Conservation (phyloP, 495 filamentous ascomycete genomes). For the Penicillium ucsense region DNA sequence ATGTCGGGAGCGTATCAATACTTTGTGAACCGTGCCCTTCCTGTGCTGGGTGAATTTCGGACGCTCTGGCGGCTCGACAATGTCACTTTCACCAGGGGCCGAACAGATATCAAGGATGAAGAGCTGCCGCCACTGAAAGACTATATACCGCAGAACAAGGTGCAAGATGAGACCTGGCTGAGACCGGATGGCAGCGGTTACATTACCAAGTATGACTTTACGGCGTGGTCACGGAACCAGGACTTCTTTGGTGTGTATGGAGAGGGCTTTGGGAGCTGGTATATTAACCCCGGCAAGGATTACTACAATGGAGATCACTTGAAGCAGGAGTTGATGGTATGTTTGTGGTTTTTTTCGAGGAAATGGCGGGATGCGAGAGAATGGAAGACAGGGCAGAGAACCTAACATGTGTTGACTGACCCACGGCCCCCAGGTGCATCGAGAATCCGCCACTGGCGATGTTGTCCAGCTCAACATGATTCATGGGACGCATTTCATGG, state of each 20-base stretch:
- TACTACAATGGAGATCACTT: slow-evolving; percentile 1
- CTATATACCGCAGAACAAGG: background rate
- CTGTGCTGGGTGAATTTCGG: background rate
- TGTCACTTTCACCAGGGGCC: background rate
- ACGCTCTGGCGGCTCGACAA: slow-evolving; percentile 1
- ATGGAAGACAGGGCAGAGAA: no score
- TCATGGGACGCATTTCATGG: slow-evolving; percentile 1
- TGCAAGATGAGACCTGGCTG: slow-evolving; percentile 1
- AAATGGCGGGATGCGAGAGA: background rate
- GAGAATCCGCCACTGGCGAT: slow-evolving; percentile 1
- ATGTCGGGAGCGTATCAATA: slow-evolving; percentile 1
- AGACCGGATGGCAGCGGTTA: slow-evolving; percentile 1
- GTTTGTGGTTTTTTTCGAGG: background rate
- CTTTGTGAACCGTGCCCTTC: slow-evolving; percentile 1
- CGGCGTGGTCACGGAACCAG: background rate
- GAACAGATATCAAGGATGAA: slow-evolving; percentile 2
- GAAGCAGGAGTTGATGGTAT: slow-evolving; percentile 1
- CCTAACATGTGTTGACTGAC: background rate
- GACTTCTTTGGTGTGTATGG: slow-evolving; percentile 2
- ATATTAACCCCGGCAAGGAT: slow-evolving; percentile 1
- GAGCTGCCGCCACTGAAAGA: background rate
- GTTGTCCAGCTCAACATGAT: slow-evolving; percentile 3
- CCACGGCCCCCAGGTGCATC: background rate
- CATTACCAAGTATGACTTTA: slow-evolving; percentile 3
- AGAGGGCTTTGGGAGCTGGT: background rate